phyloP scores from a whole-genome alignment of 1,284 basidiomycete genomes.

The Cryptococcus hybrid region DNA sequence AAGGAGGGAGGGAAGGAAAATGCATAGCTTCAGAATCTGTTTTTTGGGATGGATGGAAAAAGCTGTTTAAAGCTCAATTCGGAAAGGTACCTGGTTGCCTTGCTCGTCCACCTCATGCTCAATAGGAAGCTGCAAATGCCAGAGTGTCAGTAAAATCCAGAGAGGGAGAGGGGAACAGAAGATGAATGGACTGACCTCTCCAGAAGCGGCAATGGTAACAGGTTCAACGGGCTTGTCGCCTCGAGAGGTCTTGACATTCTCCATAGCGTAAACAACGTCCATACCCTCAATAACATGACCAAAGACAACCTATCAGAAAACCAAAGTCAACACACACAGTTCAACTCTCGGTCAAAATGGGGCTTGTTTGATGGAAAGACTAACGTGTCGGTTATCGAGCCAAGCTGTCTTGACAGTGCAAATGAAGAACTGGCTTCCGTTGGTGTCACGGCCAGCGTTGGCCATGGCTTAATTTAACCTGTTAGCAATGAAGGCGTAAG shows the following conservation, averaged over 20 bases:
- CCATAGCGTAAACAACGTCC: constrained; percentile 73
- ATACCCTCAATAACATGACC: constrained; percentile 87
- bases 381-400: constrained; percentile 53
- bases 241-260: constrained; percentile 63
- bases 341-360: neutral
- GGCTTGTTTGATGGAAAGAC: constrained; percentile 1
- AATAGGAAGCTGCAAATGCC: constrained; percentile 58
- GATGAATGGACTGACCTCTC: constrained; percentile 63
- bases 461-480: constrained; percentile 66
- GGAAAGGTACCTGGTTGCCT: constrained; percentile 85
- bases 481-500: constrained; percentile 8
- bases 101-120: constrained; percentile 61
- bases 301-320: constrained; percentile 70
- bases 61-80: constrained; percentile 72
- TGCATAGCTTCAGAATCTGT: constrained; percentile 32
- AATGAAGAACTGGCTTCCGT: constrained; percentile 56
- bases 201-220: constrained; percentile 73
- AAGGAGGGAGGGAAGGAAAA: constrained; percentile 3
- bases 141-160: neutral
- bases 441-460: constrained; percentile 63
- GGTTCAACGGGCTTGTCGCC: constrained; percentile 68
- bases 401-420: constrained; percentile 76
- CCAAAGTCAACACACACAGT: neutral
- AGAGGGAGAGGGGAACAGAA: neutral
- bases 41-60: constrained; percentile 6